These are phyloP conservation scores for Ceratocystis smalleyi DNA, from an alignment of 2,329 filamentous ascomycete genomes.

Conservation along the genomic window DNA sequence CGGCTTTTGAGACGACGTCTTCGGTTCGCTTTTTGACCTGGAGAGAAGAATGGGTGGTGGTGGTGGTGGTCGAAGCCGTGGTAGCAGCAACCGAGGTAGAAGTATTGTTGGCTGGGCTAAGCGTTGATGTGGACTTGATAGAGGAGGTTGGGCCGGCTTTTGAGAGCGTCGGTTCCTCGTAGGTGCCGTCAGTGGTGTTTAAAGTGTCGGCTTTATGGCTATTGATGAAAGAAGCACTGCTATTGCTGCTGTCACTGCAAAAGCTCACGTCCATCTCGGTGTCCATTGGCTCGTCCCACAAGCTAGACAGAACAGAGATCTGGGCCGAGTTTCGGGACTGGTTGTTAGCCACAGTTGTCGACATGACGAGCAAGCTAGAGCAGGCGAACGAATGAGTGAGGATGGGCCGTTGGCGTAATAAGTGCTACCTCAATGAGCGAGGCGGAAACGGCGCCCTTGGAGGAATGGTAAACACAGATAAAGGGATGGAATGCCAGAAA, in stretches of 20 bases:
- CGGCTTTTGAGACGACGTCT: not conserved
- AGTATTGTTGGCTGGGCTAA: no score
- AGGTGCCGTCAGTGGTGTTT: conserved; percentile 4
- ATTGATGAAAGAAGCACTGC: conserved; percentile 7
- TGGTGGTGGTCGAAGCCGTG: not conserved
- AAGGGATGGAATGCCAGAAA: conserved; percentile 3
- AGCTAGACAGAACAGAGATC: conserved; percentile 17
- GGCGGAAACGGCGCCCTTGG: not conserved
- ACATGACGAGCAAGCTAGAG: not conserved
- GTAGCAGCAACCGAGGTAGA: no score
- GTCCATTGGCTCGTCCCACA: conserved; percentile 14
- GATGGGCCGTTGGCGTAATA: not conserved
- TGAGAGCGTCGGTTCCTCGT: conserved; percentile 2
- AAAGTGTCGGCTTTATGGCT: not conserved
- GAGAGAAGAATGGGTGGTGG: not conserved
- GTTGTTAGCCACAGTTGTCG: not conserved
- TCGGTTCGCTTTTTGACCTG: conserved; percentile 2
- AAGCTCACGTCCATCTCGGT: conserved; percentile 4
- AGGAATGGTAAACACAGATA: conserved; percentile 5
- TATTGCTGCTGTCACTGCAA: not conserved
- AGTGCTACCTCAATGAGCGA: not conserved
- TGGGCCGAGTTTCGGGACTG: conserved; percentile 14
- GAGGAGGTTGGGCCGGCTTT: not conserved
- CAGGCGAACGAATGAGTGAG: not conserved
- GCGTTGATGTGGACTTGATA: not conserved